These are phyloP conservation scores for Clarkia xantiana DNA, from an alignment of 345 rosid species.

Conservation along the genomic window DNA sequence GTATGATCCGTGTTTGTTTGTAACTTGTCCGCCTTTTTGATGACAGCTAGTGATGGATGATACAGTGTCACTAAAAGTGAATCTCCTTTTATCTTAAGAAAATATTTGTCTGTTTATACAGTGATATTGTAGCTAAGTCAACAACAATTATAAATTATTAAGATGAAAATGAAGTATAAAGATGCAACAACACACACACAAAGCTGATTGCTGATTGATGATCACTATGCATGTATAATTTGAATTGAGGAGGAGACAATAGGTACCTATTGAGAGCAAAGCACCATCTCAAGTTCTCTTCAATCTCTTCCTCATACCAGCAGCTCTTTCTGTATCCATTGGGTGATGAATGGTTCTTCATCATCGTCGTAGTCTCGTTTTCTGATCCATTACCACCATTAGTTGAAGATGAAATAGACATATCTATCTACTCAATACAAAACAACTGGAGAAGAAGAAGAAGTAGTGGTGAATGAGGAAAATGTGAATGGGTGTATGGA, in stretches of 20 bases:
- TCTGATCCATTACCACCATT: constrained; percentile 19
- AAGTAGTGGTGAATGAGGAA: no score
- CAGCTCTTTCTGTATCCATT: constrained; percentile 51
- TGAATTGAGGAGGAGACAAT: not conserved
- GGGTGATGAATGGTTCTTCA: constrained; percentile 19
- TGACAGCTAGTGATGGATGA: constrained; percentile 7
- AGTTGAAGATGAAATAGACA: constrained; percentile 31
- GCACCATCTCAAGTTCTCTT: constrained; percentile 45
- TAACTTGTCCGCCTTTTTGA: constrained; percentile 11
- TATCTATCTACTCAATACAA: not conserved
- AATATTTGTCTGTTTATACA: not conserved
- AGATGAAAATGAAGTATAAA: no score
- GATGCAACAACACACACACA: no score
- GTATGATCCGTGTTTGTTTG: no score
- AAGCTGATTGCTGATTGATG: no score
- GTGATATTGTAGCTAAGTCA: no score
- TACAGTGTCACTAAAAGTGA: not conserved
- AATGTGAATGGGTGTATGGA: no score
- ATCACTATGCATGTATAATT: not conserved
- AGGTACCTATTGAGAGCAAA: constrained; percentile 53
- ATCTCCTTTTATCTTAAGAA: constrained; percentile 4
- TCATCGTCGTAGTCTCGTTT: no score
- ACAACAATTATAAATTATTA: no score
- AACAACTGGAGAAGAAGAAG: no score
- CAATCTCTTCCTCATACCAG: constrained; percentile 63